These are phyloP conservation scores for Apiotrichum mycotoxinovorans DNA, from an alignment of 1,284 basidiomycete species.

Conservation along the genomic window DNA sequence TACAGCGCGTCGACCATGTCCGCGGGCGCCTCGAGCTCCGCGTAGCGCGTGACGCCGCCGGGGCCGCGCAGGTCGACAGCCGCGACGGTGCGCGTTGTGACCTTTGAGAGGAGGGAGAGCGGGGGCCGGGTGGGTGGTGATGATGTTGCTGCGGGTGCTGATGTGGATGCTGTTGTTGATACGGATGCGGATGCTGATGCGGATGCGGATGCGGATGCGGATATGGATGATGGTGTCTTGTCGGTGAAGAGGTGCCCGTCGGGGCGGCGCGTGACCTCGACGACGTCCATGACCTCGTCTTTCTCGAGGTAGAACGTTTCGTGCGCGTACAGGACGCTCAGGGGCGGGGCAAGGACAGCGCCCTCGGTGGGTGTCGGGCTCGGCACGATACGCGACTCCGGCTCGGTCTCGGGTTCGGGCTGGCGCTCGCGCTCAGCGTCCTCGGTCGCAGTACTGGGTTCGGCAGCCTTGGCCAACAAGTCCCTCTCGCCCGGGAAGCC, in stretches of 20 bases:
- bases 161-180: not conserved
- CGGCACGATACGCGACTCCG: not conserved
- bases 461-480: too few relatives aligned
- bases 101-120: not conserved
- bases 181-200: not conserved
- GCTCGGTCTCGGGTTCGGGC: not conserved
- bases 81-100: slow-evolving; percentile 9
- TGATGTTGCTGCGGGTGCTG: not conserved
- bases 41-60: slow-evolving; percentile 14
- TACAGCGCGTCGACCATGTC: not conserved
- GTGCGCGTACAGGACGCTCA: not conserved
- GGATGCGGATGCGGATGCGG: not conserved
- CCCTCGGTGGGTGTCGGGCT: not conserved
- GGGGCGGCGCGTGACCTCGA: slow-evolving; percentile 3
- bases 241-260: not conserved
- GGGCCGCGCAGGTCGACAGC: slow-evolving; percentile 13
- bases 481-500: too few relatives aligned
- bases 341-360: slow-evolving; percentile 2
- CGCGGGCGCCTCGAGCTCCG: slow-evolving; percentile 10
- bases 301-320: slow-evolving; percentile 6
- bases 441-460: not conserved
- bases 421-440: not conserved
- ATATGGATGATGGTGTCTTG: not conserved
- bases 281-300: slow-evolving; percentile 16
- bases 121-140: not conserved